Conservation (phyloP, 1,139 yeast species). For the Suhomyces bokatorum region DNA sequence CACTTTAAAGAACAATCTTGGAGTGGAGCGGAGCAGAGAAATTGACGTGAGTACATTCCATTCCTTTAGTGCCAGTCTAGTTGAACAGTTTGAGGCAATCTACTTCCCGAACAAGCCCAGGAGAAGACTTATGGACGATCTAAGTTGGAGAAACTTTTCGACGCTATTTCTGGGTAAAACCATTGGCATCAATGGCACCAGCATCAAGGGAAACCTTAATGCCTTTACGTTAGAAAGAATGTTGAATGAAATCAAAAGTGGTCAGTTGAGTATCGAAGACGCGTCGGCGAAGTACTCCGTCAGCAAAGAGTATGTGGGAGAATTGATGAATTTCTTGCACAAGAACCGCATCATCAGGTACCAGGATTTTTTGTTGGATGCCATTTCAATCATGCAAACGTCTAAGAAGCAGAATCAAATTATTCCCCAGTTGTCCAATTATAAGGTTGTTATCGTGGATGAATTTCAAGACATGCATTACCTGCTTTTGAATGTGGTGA, state of each 20-base stretch:
- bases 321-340: conserved; percentile 19
- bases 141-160: conserved; percentile 50
- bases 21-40: conserved; percentile 29
- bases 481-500: conserved; percentile 48
- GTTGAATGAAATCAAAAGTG: conserved; percentile 33
- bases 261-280: conserved; percentile 24
- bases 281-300: conserved; percentile 29
- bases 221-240: conserved; percentile 35
- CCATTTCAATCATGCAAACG: conserved; percentile 26
- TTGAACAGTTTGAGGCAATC: conserved; percentile 39
- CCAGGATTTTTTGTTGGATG: conserved; percentile 37
- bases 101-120: conserved; percentile 21
- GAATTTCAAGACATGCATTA: conserved; percentile 75
- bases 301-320: conserved; percentile 20
- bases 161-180: conserved; percentile 31
- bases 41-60: conserved; percentile 62
- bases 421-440: conserved; percentile 28
- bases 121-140: conserved; percentile 49
- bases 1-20: conserved; percentile 37
- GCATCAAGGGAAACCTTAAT: conserved; percentile 26
- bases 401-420: conserved; percentile 15
- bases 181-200: conserved; percentile 24
- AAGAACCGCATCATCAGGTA: conserved; percentile 39
- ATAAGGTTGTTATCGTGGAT: conserved; percentile 56
- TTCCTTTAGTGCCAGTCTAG: conserved; percentile 53